Evolutionary conservation across 164 flowering plant species (phyloP).

Genomic region (Tetrastigma voinierianum): DNA sequence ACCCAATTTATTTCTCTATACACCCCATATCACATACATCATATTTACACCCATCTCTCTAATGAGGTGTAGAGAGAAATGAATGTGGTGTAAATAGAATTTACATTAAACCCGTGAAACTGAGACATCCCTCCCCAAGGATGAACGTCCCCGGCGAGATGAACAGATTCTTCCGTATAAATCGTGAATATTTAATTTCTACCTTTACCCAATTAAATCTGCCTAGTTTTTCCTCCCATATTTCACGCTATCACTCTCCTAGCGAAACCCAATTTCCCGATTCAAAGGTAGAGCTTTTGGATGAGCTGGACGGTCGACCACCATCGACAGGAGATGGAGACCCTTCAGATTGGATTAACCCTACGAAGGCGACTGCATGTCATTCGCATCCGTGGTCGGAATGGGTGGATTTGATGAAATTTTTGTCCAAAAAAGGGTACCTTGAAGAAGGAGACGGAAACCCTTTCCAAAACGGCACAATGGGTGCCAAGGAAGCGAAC

Average conservation of each 20-base stretch:
- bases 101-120: slow-evolving; percentile 8
- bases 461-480: slow-evolving; percentile 33
- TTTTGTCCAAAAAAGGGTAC: slow-evolving; percentile 48
- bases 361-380: slow-evolving; percentile 12
- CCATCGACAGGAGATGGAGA: not conserved
- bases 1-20: too few relatives aligned
- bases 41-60: too few relatives aligned
- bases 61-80: too few relatives aligned
- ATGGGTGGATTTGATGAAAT: slow-evolving; percentile 72
- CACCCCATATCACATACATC: too few relatives aligned
- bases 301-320: slow-evolving; percentile 30
- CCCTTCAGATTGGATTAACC: not conserved
- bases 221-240: slow-evolving; percentile 12
- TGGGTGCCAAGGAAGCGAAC: slow-evolving; percentile 53
- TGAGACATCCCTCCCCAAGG: not conserved
- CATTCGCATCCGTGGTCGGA: slow-evolving; percentile 73
- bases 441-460: slow-evolving; percentile 28
- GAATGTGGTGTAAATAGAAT: too few relatives aligned
- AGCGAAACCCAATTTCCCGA: slow-evolving; percentile 19
- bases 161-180: slow-evolving; percentile 20
- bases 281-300: slow-evolving; percentile 23
- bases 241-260: slow-evolving; percentile 24
- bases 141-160: not conserved
- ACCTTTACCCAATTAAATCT: slow-evolving; percentile 7
- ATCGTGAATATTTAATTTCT: slow-evolving; percentile 5